Percentiles rank a stretch among this genome's conserved stretches.
These are phyloP conservation scores for Rosa lucieae DNA, from an alignment of 306 rosid genomes.

Conservation along the genomic window DNA sequence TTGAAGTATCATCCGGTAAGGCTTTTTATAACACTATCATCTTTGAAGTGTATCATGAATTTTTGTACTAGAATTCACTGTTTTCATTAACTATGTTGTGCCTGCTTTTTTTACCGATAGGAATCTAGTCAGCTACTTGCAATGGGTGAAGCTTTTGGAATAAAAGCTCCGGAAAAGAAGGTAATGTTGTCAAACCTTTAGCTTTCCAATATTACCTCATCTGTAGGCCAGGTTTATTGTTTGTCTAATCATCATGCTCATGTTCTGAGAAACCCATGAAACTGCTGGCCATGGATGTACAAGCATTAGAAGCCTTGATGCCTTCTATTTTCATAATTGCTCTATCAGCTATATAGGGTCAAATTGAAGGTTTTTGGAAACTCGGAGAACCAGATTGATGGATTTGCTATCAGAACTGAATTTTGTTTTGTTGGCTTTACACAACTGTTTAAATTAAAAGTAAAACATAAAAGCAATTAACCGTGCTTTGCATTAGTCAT, in stretches of 20 bases:
- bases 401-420: slow-evolving; percentile 1
- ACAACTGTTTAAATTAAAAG: neutral
- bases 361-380: neutral
- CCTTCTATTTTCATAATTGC: neutral
- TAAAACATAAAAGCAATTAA: neutral
- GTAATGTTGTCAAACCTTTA: slow-evolving; percentile 40
- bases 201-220: slow-evolving; percentile 13
- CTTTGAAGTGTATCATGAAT: slow-evolving; percentile 17
- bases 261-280: neutral
- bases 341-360: neutral
- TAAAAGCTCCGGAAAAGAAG: slow-evolving; percentile 83
- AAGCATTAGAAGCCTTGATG: neutral
- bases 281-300: neutral
- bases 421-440: neutral
- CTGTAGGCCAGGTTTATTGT: neutral
- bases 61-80: neutral
- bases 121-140: slow-evolving; percentile 87
- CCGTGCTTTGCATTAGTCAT: neutral
- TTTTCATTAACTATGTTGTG: neutral
- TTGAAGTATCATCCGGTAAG: slow-evolving; percentile 95
- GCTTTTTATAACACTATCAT: slow-evolving; percentile 22
- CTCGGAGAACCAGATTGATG: neutral
- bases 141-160: slow-evolving; percentile 97
- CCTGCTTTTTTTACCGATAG: slow-evolving; percentile 40
- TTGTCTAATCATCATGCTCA: neutral